Evolutionary conservation across 129 eudicot genomes (phyloP).

Genomic region (Cynara cardunculus): DNA sequence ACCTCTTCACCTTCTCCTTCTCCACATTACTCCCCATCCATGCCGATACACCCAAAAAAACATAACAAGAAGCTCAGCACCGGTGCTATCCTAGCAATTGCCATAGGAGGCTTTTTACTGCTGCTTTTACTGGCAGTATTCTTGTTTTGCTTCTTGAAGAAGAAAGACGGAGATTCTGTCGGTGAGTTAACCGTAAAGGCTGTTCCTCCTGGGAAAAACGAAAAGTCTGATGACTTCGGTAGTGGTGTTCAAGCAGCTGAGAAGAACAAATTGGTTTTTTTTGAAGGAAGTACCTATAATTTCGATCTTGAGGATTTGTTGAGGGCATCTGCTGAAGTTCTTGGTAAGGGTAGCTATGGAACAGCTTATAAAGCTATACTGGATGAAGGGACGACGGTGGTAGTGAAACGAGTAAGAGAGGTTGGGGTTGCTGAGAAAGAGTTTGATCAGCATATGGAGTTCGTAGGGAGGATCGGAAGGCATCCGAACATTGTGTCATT

Average conservation of each 20-base stretch:
- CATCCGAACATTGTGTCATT: slow-evolving; percentile 69
- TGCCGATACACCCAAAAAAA: slow-evolving; percentile 16
- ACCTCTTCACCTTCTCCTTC: slow-evolving; percentile 34
- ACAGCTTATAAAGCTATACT: slow-evolving; percentile 78
- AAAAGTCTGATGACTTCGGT: slow-evolving; percentile 74
- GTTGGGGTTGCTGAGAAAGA: slow-evolving; percentile 69
- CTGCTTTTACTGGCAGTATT: slow-evolving; percentile 33
- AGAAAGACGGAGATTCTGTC: slow-evolving; percentile 29
- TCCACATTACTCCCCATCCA: slow-evolving; percentile 21
- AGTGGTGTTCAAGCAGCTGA: slow-evolving; percentile 88
- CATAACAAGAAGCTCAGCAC: slow-evolving; percentile 41
- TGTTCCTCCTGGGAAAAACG: slow-evolving; percentile 39
- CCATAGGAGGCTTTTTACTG: slow-evolving; percentile 37
- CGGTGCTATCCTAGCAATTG: slow-evolving; percentile 54
- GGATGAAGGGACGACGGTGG: slow-evolving; percentile 82
- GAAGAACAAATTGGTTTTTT: slow-evolving; percentile 74
- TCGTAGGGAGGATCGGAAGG: slow-evolving; percentile 47
- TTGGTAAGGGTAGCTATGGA: slow-evolving; percentile 90
- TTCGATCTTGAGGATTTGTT: slow-evolving; percentile 91
- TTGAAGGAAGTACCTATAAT: slow-evolving; percentile 63
- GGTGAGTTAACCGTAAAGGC: slow-evolving; percentile 51
- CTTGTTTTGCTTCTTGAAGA: slow-evolving; percentile 52
- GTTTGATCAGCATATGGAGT: slow-evolving; percentile 85
- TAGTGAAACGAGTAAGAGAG: slow-evolving; percentile 80
- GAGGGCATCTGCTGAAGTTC: slow-evolving; percentile 97